Evolutionary conservation across 139 green algal genomes (phyloP), one percentile per base, ranked within the genome.

Genomic region (Closterium sp.): DNA sequence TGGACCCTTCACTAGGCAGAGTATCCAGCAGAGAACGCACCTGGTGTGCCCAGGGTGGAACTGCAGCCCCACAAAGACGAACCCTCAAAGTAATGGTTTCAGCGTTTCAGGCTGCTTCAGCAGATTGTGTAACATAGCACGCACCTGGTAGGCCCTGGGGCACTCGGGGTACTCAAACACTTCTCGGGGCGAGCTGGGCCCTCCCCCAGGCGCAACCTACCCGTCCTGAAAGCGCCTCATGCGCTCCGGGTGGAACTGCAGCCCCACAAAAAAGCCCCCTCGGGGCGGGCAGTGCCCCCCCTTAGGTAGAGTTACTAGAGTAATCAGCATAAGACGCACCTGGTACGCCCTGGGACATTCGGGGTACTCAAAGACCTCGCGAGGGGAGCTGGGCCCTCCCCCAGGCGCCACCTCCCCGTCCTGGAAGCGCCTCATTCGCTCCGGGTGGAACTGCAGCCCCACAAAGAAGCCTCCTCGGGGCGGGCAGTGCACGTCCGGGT

Each of bases 241-340:
- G 45, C 92, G 91, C 85, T 94, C 92, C 4, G 92, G 92, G 50
- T 94, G 92, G 87, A 94, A 94, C 85, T 94, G 92, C 73, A 94
- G 91, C 73, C 92, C 92, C 32, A 94, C 92, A 9, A 94, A 92
- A 45, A 95, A 94, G 29, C 50, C 34, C 32, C 91, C 91, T 27
- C 89, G 9, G 17, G 38, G 89, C 7, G 91, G 91, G 29, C 93
- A 30, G 86, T 95, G 93, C n/a, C n/a, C n/a, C n/a, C n/a, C n/a
- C n/a, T n/a, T n/a, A n/a, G n/a, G n/a, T n/a, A n/a, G n/a, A n/a
- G n/a, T n/a, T n/a, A n/a, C n/a, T 27, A 86, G 27, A 86, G 27
- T 86, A 27, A 86, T 86, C 19, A 90, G 87, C 21, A 21, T n/a
- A n/a, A n/a, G 4, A n/a, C 32, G 32, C 32, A 38, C 32, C 32